These are phyloP conservation scores for Pythium guiyangense DNA, from an alignment of 352 stramenopile species.

Conservation along the genomic window DNA sequence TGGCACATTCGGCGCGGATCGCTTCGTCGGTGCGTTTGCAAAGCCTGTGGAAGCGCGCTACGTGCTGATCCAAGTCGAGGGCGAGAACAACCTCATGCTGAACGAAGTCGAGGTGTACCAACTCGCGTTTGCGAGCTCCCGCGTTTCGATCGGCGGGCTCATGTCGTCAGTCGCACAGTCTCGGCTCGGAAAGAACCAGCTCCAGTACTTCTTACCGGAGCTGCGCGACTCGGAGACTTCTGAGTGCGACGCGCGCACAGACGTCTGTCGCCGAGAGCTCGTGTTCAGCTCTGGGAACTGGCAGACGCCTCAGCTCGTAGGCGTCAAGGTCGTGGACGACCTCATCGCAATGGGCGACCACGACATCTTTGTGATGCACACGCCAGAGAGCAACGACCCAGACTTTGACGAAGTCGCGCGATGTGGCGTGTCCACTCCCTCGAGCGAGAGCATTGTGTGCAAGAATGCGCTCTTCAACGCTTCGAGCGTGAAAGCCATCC, in stretches of 20 bases:
- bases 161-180: constrained; percentile 39
- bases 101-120: constrained; percentile 71
- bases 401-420: constrained; percentile 36
- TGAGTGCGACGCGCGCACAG: constrained; percentile 28
- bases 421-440: constrained; percentile 10
- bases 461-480: constrained; percentile 35
- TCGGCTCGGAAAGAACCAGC: constrained; percentile 36
- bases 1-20: constrained; percentile 29
- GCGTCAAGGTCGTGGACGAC: constrained; percentile 41
- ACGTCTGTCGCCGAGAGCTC: constrained; percentile 51
- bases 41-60: constrained; percentile 35
- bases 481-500: constrained; percentile 43
- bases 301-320: constrained; percentile 27
- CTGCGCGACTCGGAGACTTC: constrained; percentile 15
- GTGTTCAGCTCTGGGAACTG: constrained; percentile 59
- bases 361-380: constrained; percentile 43
- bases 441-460: constrained; percentile 16
- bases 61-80: constrained; percentile 47
- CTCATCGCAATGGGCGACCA: constrained; percentile 48
- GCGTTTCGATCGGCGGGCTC: constrained; percentile 43
- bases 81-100: constrained; percentile 48
- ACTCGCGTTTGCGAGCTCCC: constrained; percentile 43
- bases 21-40: constrained; percentile 30
- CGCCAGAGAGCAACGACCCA: constrained; percentile 32
- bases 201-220: constrained; percentile 24